Percentiles rank a stretch among this genome's conserved stretches.
phyloP scores from a whole-genome alignment of 2,329 filamentous ascomycete species.

The Esteya vermicola region DNA sequence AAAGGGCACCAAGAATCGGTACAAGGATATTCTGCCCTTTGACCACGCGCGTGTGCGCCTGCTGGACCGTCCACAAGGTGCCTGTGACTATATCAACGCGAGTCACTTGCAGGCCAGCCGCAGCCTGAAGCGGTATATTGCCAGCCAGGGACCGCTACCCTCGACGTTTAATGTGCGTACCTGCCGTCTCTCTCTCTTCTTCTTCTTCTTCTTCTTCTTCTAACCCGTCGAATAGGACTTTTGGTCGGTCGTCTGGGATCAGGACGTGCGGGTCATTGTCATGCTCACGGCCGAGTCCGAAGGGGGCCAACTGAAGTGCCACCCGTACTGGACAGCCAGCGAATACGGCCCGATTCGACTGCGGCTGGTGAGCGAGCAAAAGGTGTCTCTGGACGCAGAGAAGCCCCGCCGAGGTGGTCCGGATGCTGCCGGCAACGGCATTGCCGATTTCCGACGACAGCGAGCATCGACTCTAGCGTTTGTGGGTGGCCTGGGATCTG shows the following conservation, averaged over 20 bases:
- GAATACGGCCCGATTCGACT: conserved; percentile 68
- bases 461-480: too few relatives aligned
- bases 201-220: too few relatives aligned
- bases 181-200: neutral
- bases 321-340: conserved; percentile 76
- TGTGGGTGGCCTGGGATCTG: too few relatives aligned
- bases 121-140: conserved; percentile 88
- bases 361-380: conserved; percentile 66
- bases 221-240: conserved; percentile 53
- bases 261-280: conserved; percentile 86
- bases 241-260: conserved; percentile 95
- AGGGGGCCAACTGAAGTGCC: conserved; percentile 85
- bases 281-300: conserved; percentile 94
- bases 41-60: conserved; percentile 83
- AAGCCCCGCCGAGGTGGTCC: conserved; percentile 25
- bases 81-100: conserved; percentile 92
- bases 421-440: too few relatives aligned
- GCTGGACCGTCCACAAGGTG: conserved; percentile 47
- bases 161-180: conserved; percentile 64
- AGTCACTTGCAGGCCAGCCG: conserved; percentile 68
- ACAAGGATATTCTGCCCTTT: conserved; percentile 95
- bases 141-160: conserved; percentile 84
- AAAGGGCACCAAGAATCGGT: conserved; percentile 87
- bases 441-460: too few relatives aligned
- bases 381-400: conserved; percentile 61